Conservation (phyloP, 2,329 filamentous ascomycete species). For the Mycogone perniciosa region DNA sequence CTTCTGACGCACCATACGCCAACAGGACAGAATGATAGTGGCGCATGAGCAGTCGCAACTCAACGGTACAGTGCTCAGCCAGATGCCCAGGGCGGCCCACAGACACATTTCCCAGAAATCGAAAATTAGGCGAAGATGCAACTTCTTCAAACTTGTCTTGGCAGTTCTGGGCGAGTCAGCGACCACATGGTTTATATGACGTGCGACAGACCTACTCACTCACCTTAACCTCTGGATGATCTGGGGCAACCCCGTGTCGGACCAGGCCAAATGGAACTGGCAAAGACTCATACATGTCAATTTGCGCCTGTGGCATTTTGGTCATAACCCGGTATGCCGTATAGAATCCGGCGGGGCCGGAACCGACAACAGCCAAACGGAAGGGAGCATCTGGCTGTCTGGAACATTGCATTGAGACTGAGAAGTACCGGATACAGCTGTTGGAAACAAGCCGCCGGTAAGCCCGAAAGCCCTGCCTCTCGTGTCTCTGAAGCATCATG, state of each 20-base stretch:
- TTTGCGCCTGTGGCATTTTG: conserved; percentile 60
- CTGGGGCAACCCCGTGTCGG: conserved; percentile 91
- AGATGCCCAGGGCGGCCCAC: conserved; percentile 52
- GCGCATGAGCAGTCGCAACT: conserved; percentile 60
- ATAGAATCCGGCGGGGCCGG: conserved; percentile 94
- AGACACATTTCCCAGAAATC: conserved; percentile 83
- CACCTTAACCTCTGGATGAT: conserved; percentile 97
- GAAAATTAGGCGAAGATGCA: conserved; percentile 73
- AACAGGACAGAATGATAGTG: conserved; percentile 93
- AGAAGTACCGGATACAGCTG: background rate
- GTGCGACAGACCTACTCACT: background rate
- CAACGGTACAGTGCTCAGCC: conserved; percentile 46
- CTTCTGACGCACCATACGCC: conserved; percentile 83
- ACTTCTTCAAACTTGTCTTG: conserved; percentile 90
- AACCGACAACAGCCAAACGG: conserved; percentile 83
- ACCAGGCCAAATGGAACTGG: conserved; percentile 91
- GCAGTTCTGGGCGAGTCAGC: conserved; percentile 57
- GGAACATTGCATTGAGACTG: background rate
- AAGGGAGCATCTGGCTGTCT: conserved; percentile 44
- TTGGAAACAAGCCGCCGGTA: background rate
- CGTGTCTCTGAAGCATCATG: conserved; percentile 5
- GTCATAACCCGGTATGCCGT: conserved; percentile 79
- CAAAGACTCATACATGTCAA: conserved; percentile 95
- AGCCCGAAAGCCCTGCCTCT: background rate
- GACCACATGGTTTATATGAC: background rate